Conservation (phyloP, 2,329 filamentous ascomycete species). For the Emydomyces testavorans region DNA sequence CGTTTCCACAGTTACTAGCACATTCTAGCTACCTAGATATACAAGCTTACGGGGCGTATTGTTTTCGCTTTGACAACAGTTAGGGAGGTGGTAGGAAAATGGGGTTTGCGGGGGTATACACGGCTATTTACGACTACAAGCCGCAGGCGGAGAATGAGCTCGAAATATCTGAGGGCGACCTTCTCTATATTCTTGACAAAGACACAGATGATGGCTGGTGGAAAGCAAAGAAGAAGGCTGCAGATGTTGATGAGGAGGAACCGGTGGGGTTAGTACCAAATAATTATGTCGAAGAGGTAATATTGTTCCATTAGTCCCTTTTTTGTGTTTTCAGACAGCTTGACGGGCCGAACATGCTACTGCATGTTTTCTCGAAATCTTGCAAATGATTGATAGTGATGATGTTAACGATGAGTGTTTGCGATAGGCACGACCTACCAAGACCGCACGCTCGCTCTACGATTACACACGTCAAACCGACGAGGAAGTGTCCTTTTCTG, state of each 20-base stretch:
- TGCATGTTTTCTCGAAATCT: not conserved
- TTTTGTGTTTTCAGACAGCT: too few relatives aligned
- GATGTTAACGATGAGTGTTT: not conserved
- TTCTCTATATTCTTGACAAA: slow-evolving; percentile 82
- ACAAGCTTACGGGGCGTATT: not conserved
- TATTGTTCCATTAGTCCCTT: too few relatives aligned
- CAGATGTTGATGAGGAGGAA: slow-evolving; percentile 74
- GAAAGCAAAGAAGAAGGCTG: slow-evolving; percentile 87
- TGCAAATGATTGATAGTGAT: not conserved
- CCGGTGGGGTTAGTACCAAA: slow-evolving; percentile 81
- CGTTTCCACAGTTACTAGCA: not conserved
- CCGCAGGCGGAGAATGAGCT: slow-evolving; percentile 81
- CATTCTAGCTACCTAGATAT: too few relatives aligned
- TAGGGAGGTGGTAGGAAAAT: slow-evolving; percentile 40
- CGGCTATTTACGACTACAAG: slow-evolving; percentile 82
- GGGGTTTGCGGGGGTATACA: slow-evolving; percentile 87
- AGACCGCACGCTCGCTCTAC: slow-evolving; percentile 82
- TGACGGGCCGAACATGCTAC: not conserved
- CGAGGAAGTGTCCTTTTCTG: slow-evolving; percentile 89
- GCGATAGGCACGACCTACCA: slow-evolving; percentile 50
- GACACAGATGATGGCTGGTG: slow-evolving; percentile 76
- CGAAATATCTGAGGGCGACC: slow-evolving; percentile 69
- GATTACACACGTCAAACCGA: slow-evolving; percentile 96
- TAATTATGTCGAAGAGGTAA: slow-evolving; percentile 90
- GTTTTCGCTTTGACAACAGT: not conserved